These are phyloP conservation scores for Parascedosporium putredinis DNA, from an alignment of 2,329 filamentous ascomycete species.

Conservation along the genomic window DNA sequence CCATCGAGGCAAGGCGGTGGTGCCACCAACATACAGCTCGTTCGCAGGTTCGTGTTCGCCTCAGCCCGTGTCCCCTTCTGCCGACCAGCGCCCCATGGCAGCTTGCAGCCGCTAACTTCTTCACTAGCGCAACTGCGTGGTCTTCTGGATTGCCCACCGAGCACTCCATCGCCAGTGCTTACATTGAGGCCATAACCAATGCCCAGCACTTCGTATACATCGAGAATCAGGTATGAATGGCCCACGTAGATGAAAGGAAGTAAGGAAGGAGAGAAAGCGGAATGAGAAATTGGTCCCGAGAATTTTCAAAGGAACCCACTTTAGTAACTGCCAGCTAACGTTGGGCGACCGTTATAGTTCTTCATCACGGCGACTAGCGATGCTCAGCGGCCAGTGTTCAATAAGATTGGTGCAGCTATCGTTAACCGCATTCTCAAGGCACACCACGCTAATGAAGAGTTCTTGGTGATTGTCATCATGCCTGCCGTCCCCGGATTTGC, in stretches of 20 bases:
- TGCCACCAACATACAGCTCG: slow-evolving; percentile 33
- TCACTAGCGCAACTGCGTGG: slow-evolving; percentile 37
- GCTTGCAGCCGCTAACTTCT: not conserved
- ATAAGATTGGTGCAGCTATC: slow-evolving; percentile 69
- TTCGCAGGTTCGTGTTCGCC: slow-evolving; percentile 31
- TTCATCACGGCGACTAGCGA: slow-evolving; percentile 74
- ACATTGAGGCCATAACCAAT: slow-evolving; percentile 59
- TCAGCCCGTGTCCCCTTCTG: not conserved
- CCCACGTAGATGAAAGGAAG: no score
- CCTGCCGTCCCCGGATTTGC: slow-evolving; percentile 75
- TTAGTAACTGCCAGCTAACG: slow-evolving; percentile 8
- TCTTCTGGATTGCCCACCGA: slow-evolving; percentile 41
- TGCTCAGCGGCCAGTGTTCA: slow-evolving; percentile 60
- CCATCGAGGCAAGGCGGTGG: slow-evolving; percentile 9
- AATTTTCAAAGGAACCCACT: no score
- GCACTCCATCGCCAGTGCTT: slow-evolving; percentile 81
- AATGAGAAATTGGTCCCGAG: no score
- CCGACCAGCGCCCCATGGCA: no score
- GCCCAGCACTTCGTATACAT: slow-evolving; percentile 69
- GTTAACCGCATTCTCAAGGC: slow-evolving; percentile 69
- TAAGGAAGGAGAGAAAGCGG: no score
- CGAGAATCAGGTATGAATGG: slow-evolving; percentile 60
- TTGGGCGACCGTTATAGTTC: slow-evolving; percentile 45
- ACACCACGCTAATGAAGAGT: slow-evolving; percentile 52
- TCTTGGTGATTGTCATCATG: slow-evolving; percentile 68